A percentile compares a stretch with the other conserved stretches of the same genome.
These are phyloP conservation scores for Cichorium intybus DNA, from an alignment of 140 eudicot species.

Conservation along the genomic window DNA sequence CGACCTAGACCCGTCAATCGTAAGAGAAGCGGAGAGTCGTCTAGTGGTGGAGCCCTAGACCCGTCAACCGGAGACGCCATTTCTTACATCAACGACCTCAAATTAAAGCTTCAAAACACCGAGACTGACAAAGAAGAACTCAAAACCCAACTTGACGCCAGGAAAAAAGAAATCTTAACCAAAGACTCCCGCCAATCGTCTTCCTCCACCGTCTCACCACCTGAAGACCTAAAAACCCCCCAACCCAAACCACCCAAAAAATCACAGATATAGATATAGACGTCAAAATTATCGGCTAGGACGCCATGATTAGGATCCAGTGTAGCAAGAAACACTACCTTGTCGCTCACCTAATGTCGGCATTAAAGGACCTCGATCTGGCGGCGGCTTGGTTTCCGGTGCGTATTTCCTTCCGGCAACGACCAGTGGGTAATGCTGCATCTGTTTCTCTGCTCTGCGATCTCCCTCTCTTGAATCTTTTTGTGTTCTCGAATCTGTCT, in stretches of 20 bases:
- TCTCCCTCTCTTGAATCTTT: no score
- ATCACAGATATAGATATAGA: slow-evolving; percentile 58
- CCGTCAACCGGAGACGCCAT: slow-evolving; percentile 71
- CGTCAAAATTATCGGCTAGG: slow-evolving; percentile 79
- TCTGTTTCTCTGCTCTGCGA: no score
- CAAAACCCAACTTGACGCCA: slow-evolving; percentile 37
- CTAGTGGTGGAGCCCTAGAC: slow-evolving; percentile 58
- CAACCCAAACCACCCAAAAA: neutral
- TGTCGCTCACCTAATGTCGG: slow-evolving; percentile 71
- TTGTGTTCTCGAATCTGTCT: no score
- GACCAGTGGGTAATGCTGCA: no score
- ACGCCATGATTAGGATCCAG: slow-evolving; percentile 72
- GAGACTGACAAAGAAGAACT: slow-evolving; percentile 61
- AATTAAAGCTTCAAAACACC: slow-evolving; percentile 43
- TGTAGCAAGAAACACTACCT: slow-evolving; percentile 69
- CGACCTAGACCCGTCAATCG: slow-evolving; percentile 57
- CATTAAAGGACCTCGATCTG: slow-evolving; percentile 67
- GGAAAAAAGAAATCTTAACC: slow-evolving; percentile 48
- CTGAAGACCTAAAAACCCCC: slow-evolving; percentile 28
- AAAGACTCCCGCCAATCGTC: slow-evolving; percentile 37
- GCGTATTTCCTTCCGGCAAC: no score
- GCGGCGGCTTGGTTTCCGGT: no score
- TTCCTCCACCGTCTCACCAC: slow-evolving; percentile 21
- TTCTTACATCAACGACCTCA: slow-evolving; percentile 61
- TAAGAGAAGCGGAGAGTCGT: slow-evolving; percentile 53